Conservation (phyloP, 2,329 filamentous ascomycete species). For the Talaromyces amestolkiae region DNA sequence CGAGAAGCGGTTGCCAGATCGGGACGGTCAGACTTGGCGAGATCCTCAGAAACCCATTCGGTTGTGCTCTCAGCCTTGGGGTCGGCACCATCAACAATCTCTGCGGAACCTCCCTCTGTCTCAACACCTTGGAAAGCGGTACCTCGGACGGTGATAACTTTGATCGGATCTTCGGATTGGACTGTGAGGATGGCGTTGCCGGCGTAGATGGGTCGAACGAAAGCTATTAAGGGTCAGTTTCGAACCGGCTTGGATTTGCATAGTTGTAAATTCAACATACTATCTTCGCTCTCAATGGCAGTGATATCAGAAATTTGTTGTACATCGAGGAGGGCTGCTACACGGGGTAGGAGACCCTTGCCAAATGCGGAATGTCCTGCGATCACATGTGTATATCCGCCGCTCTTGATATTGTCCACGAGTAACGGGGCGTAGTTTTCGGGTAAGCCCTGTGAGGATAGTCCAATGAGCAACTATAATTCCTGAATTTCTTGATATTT, state of each 20-base stretch:
- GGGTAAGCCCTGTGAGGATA: slow-evolving; percentile 66
- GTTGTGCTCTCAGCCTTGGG: slow-evolving; percentile 70
- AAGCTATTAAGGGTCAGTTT: slow-evolving; percentile 52
- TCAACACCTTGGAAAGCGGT: slow-evolving; percentile 82
- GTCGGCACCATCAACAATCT: slow-evolving; percentile 78
- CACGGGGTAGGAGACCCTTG: slow-evolving; percentile 88
- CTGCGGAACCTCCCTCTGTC: slow-evolving; percentile 68
- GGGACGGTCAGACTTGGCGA: slow-evolving; percentile 89
- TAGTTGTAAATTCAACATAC: slow-evolving; percentile 43
- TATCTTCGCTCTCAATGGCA: slow-evolving; percentile 81
- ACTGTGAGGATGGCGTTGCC: slow-evolving; percentile 97
- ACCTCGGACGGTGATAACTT: slow-evolving; percentile 87
- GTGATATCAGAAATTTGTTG: slow-evolving; percentile 95
- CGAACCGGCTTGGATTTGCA: slow-evolving; percentile 9
- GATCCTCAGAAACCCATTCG: slow-evolving; percentile 91
- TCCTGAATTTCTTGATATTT: not conserved
- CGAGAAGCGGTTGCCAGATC: slow-evolving; percentile 85
- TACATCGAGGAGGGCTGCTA: slow-evolving; percentile 84
- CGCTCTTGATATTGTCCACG: slow-evolving; percentile 95
- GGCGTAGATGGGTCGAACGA: slow-evolving; percentile 94
- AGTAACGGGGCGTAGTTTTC: slow-evolving; percentile 94
- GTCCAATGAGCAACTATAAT: not conserved
- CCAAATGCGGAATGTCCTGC: slow-evolving; percentile 92
- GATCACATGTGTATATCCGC: slow-evolving; percentile 87
- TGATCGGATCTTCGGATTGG: slow-evolving; percentile 79